A percentile compares a stretch with the other conserved stretches of the same genome.
These are phyloP conservation scores for Globisporangium spinosum DNA, from an alignment of 352 stramenopile species.

Conservation along the genomic window DNA sequence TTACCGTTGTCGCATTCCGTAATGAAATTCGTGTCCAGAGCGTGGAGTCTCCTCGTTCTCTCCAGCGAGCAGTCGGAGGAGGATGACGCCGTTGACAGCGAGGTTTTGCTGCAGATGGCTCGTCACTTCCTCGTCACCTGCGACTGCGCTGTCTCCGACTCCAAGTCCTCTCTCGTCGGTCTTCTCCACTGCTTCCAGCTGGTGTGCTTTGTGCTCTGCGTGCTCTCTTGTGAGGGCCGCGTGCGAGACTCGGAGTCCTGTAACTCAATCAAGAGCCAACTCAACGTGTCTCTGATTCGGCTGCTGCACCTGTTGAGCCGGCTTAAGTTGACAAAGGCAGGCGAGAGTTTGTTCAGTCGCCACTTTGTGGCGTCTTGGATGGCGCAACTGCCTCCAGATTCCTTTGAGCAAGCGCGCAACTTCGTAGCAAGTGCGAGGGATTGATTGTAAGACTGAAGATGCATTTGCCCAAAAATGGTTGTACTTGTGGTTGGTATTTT, in stretches of 20 bases:
- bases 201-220: slow-evolving; percentile 28
- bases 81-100: background rate
- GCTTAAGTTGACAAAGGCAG: slow-evolving; percentile 4
- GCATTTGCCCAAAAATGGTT: background rate
- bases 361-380: slow-evolving; percentile 36
- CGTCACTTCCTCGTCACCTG: slow-evolving; percentile 24
- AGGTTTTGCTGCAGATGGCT: slow-evolving; percentile 24
- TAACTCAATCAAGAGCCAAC: slow-evolving; percentile 16
- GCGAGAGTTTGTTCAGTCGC: slow-evolving; percentile 22
- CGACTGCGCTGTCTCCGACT: slow-evolving; percentile 23
- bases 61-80: slow-evolving; percentile 4
- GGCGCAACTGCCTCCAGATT: slow-evolving; percentile 22
- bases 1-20: slow-evolving; percentile 19
- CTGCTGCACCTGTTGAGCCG: slow-evolving; percentile 29
- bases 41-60: slow-evolving; percentile 24
- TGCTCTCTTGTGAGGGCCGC: slow-evolving; percentile 11
- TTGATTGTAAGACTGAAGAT: background rate
- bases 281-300: slow-evolving; percentile 33
- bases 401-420: slow-evolving; percentile 21
- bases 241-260: slow-evolving; percentile 16
- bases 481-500: background rate
- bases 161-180: slow-evolving; percentile 19
- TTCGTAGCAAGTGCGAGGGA: slow-evolving; percentile 11
- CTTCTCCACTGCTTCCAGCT: slow-evolving; percentile 35
- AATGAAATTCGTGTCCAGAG: slow-evolving; percentile 34